A percentile compares a stretch with the other conserved stretches of the same genome.
Conservation (phyloP, 495 filamentous ascomycete species). For the Podospora didyma region DNA sequence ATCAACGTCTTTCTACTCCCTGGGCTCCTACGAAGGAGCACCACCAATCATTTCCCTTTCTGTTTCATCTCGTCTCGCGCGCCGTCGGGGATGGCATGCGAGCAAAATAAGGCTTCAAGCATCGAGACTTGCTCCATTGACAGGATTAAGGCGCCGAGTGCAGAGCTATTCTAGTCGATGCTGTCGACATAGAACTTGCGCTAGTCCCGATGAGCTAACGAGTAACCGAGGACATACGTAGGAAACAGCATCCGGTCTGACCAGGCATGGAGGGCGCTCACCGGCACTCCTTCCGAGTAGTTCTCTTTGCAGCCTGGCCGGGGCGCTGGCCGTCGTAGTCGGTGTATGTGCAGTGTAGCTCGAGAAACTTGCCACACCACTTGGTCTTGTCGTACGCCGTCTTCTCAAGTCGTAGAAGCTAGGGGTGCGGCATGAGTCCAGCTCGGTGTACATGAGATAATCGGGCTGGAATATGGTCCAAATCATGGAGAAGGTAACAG, state of each 20-base stretch:
- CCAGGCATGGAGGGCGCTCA: constrained; percentile 7
- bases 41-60: constrained; percentile 51
- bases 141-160: constrained; percentile 74
- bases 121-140: constrained; percentile 76
- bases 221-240: constrained; percentile 69
- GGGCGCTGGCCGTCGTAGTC: constrained; percentile 2
- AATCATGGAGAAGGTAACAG: constrained; percentile 25
- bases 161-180: constrained; percentile 71
- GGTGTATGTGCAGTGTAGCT: constrained; percentile 3
- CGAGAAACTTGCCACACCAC: background rate
- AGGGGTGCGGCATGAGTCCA: constrained; percentile 15
- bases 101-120: constrained; percentile 75
- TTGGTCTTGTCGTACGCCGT: constrained; percentile 3
- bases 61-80: constrained; percentile 72
- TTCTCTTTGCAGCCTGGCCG: constrained; percentile 22
- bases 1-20: constrained; percentile 52
- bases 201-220: constrained; percentile 79
- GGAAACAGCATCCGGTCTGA: constrained; percentile 38
- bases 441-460: constrained; percentile 25
- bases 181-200: constrained; percentile 73
- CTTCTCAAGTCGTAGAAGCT: background rate
- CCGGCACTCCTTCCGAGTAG: constrained; percentile 22
- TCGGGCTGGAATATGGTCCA: constrained; percentile 37
- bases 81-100: constrained; percentile 44
- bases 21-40: constrained; percentile 43